phyloP scores from a whole-genome alignment of 345 rosid species.

The Linum tenue region DNA sequence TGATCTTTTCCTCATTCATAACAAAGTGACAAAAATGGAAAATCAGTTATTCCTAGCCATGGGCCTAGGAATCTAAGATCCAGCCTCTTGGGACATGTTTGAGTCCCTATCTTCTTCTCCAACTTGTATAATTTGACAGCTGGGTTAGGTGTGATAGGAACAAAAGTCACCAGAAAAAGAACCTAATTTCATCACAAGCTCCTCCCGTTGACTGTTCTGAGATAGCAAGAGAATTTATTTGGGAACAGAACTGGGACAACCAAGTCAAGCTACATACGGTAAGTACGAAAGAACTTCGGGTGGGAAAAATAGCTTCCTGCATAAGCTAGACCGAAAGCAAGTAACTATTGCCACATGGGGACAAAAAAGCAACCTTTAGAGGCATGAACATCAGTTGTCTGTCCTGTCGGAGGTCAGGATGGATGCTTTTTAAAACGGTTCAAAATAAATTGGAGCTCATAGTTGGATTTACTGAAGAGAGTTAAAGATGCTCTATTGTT shows the following conservation, averaged over 20 bases:
- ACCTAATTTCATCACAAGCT: neutral
- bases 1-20: slow-evolving; percentile 13
- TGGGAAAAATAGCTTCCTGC: too few relatives aligned
- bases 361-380: neutral
- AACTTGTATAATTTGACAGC: too few relatives aligned
- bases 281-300: too few relatives aligned
- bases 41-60: neutral
- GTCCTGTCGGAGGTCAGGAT: neutral
- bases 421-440: neutral
- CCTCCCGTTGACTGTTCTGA: neutral
- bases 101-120: neutral
- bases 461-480: neutral
- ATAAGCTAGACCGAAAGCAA: too few relatives aligned
- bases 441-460: neutral
- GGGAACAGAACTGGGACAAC: too few relatives aligned
- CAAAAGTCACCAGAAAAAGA: neutral
- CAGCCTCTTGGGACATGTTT: neutral
- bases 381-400: neutral
- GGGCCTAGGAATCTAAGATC: neutral
- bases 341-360: neutral
- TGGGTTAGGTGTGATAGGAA: neutral
- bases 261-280: too few relatives aligned
- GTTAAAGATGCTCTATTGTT: neutral
- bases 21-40: neutral
- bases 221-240: neutral